A percentile compares a stretch with the other conserved stretches of the same genome.
Conservation (phyloP, 108 stramenopile genomes). For the Fragilaria crotonensis region DNA sequence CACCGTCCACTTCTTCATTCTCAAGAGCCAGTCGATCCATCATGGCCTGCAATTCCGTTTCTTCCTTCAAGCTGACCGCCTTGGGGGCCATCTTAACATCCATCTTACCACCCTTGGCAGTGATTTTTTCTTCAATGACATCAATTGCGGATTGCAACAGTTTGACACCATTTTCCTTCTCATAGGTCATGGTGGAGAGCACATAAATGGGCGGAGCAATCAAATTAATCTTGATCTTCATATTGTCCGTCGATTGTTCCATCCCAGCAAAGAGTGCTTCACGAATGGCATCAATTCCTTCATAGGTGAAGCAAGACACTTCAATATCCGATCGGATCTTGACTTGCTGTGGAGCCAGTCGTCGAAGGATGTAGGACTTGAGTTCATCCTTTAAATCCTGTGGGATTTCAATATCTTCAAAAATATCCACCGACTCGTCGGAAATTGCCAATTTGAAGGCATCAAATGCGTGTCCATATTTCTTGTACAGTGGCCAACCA, state of each 20-base stretch:
- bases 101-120: slow-evolving; percentile 89
- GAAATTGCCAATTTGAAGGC: slow-evolving; percentile 94
- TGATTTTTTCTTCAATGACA: slow-evolving; percentile 75
- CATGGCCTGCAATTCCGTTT: slow-evolving; percentile 95
- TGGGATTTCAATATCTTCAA: slow-evolving; percentile 62
- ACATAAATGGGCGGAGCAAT: slow-evolving; percentile 98
- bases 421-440: slow-evolving; percentile 60
- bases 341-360: slow-evolving; percentile 95
- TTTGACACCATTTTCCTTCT: slow-evolving; percentile 92
- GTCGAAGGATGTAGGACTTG: slow-evolving; percentile 79
- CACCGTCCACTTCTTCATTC: slow-evolving; percentile 95
- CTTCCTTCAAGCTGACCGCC: slow-evolving; percentile 96
- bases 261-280: slow-evolving; percentile 94
- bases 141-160: slow-evolving; percentile 87
- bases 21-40: slow-evolving; percentile 94
- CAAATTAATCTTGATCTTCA: slow-evolving; percentile 91
- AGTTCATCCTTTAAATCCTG: slow-evolving; percentile 74
- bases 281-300: slow-evolving; percentile 97
- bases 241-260: slow-evolving; percentile 65
- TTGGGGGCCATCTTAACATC: slow-evolving; percentile 98
- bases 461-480: slow-evolving; percentile 97
- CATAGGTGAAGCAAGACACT: slow-evolving; percentile 97
- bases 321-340: slow-evolving; percentile 98
- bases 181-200: slow-evolving; percentile 91
- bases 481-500: slow-evolving; percentile 96